Percentiles rank a stretch among this genome's conserved stretches.
phyloP scores from a whole-genome alignment of 768 basidiomycete species.

The Trametes punicea region DNA sequence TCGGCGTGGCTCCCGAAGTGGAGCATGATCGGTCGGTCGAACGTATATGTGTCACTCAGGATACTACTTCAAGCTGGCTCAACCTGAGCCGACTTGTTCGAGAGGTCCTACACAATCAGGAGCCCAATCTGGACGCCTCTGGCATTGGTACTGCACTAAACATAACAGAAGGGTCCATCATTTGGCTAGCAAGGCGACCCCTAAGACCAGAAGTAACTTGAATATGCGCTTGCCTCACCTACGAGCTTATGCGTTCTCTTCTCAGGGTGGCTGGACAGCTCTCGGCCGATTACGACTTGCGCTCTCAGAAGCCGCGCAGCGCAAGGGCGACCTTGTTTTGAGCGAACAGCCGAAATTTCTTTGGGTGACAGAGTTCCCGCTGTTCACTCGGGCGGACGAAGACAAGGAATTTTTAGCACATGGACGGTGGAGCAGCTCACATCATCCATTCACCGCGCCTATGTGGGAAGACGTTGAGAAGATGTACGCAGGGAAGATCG shows the following conservation, averaged over 20 bases:
- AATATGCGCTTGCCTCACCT: not conserved
- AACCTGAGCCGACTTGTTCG: not conserved
- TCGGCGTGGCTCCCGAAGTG: not conserved
- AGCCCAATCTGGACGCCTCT: not conserved
- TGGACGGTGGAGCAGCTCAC: constrained; percentile 88
- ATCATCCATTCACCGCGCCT: constrained; percentile 96
- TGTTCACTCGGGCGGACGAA: constrained; percentile 81
- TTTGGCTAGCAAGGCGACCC: constrained; percentile 56
- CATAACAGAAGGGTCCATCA: constrained; percentile 31
- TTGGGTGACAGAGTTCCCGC: constrained; percentile 95
- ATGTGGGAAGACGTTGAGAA: constrained; percentile 85
- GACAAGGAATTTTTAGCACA: constrained; percentile 86
- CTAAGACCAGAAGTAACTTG: constrained; percentile 46
- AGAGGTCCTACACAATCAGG: not conserved
- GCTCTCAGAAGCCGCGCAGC: constrained; percentile 63
- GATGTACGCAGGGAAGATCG: constrained; percentile 65
- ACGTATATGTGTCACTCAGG: not conserved
- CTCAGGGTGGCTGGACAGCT: constrained; percentile 81
- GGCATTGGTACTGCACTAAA: constrained; percentile 33
- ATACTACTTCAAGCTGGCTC: constrained; percentile 1
- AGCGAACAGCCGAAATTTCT: constrained; percentile 73
- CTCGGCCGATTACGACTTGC: constrained; percentile 69
- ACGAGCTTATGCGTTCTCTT: not conserved
- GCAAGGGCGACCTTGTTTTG: constrained; percentile 54
- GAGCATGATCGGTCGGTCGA: not conserved